Evolutionary conservation across 331 rosid species (phyloP), one percentile per base, ranked within the genome.

Genomic region (Saraca asoca): DNA sequence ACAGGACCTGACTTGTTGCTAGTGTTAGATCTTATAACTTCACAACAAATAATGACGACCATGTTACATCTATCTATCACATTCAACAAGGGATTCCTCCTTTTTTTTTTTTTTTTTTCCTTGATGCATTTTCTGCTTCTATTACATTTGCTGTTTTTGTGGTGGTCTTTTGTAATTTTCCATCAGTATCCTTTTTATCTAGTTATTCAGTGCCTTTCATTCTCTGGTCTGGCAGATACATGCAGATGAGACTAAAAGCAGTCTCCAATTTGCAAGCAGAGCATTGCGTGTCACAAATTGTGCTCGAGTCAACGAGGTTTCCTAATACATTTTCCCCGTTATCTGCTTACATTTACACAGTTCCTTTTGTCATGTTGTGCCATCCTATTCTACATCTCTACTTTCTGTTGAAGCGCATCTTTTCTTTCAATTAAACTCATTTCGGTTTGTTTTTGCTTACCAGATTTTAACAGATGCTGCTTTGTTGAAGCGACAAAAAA

Each of bases 391-490:
- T 15, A 58, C 52, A 74, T 58, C 76, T 75, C 35, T 15, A 58
- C 52, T 76, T 58, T 55, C 57, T 71, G 13, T 41, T 49, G 54
- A 31, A n/a, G 64, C 58, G 62, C 45, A 51, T 43, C 20, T 19
- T 48, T 59, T 49, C n/a, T 34, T 61, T 68, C 19, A 19, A 33
- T 67, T 51, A 51, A 53, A 34, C 72, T 53, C 37, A 73, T 57
- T 45, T 43, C 35, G 18, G 33, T 70, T 43, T 24, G 24, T 75
- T 45, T 63, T 17, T 50, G 70, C 63, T 39, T 54, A 37, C 62
- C 83, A 93, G 98, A 88, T 93, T 79, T 82, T 93, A 79, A 93
- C 98, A 38, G 98, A 93, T 85, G 98, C 98, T 76, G 97, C 98
- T 76, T 79, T 90, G 78, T 78, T 90, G 75, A 93, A 90, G 82